Conservation (phyloP, 768 basidiomycete genomes). For the Cubamyces sp. region DNA sequence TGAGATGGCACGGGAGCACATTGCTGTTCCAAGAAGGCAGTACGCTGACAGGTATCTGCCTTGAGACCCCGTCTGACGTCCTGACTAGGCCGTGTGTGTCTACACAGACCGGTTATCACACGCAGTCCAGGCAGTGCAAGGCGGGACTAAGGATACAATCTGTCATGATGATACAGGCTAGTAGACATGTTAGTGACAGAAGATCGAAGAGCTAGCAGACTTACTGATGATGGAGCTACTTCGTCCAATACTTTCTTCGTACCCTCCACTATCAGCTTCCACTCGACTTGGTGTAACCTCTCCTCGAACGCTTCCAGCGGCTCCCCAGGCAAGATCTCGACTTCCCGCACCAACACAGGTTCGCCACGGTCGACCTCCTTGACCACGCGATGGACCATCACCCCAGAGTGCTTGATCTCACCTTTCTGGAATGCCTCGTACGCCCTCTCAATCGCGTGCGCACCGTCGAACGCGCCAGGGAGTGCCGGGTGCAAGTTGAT, state of each 20-base stretch:
- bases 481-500: slow-evolving; percentile 98
- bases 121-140: background rate
- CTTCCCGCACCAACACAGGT: slow-evolving; percentile 80
- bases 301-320: slow-evolving; percentile 70
- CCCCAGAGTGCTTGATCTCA: slow-evolving; percentile 77
- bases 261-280: slow-evolving; percentile 89
- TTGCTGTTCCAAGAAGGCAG: too few species aligned
- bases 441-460: slow-evolving; percentile 87
- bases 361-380: slow-evolving; percentile 93
- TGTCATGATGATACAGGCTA: slow-evolving; percentile 17
- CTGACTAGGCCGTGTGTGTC: background rate
- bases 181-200: background rate
- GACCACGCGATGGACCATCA: slow-evolving; percentile 94
- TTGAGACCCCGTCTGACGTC: background rate
- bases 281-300: slow-evolving; percentile 82
- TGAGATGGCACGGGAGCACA: too few species aligned
- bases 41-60: too few species aligned
- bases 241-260: slow-evolving; percentile 71
- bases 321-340: slow-evolving; percentile 76
- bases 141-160: slow-evolving; percentile 1
- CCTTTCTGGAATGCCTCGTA: slow-evolving; percentile 87
- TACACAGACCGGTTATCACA: background rate
- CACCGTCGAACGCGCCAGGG: slow-evolving; percentile 95
- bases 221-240: slow-evolving; percentile 37
- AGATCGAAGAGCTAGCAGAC: background rate